phyloP scores from a whole-genome alignment of 192 early-diverging fungal species.

The Linnemannia zychae region DNA sequence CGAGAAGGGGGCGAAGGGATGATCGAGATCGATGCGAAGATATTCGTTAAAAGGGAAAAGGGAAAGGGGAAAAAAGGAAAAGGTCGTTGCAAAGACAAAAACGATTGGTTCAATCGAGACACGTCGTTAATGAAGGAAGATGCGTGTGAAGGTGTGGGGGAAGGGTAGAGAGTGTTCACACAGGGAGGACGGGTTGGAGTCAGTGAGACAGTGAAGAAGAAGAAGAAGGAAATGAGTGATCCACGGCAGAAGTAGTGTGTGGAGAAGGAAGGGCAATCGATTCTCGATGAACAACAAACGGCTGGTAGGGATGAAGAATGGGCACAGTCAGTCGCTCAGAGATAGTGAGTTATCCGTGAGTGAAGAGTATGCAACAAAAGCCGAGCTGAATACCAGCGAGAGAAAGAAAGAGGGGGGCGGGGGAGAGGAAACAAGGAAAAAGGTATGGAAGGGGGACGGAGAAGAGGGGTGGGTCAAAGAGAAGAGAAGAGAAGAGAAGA shows the following conservation, averaged over 20 bases:
- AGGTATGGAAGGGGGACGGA: not conserved
- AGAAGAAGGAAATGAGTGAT: not conserved
- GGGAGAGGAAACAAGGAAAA: not conserved
- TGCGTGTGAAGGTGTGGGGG: not conserved
- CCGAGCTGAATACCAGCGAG: no score
- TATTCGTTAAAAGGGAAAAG: not conserved
- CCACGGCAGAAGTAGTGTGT: no score
- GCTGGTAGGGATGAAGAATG: no score
- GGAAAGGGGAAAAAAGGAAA: not conserved
- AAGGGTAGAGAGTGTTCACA: not conserved
- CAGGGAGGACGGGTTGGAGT: not conserved
- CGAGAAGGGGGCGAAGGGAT: not conserved
- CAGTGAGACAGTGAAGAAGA: not conserved
- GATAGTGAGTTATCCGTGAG: no score
- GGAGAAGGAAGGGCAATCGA: not conserved
- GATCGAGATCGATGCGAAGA: not conserved
- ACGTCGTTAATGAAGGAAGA: not conserved
- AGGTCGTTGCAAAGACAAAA: not conserved
- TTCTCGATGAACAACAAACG: no score
- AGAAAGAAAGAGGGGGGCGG: not conserved
- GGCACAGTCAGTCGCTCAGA: no score
- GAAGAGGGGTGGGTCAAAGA: not conserved
- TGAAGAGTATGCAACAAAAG: no score
- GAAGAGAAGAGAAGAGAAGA: constrained; percentile 9
- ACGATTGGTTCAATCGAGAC: not conserved